These are phyloP conservation scores for Nemania diffusa DNA, from an alignment of 2,329 filamentous ascomycete species.

Conservation along the genomic window DNA sequence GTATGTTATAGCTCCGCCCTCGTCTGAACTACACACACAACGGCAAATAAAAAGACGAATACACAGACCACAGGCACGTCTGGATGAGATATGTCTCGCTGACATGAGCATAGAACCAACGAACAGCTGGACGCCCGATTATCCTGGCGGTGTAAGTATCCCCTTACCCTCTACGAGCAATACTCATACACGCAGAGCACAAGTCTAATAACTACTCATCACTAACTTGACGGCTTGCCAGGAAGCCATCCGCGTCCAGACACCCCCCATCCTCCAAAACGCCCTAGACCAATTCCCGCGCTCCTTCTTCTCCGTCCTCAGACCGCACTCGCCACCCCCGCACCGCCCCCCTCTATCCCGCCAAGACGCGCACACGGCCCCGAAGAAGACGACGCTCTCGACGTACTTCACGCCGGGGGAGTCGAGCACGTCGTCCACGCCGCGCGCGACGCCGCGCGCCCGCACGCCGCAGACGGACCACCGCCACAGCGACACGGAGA, in stretches of 20 bases:
- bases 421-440: constrained; percentile 14
- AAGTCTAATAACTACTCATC: not conserved
- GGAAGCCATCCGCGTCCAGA: constrained; percentile 62
- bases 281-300: constrained; percentile 51
- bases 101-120: constrained; percentile 19
- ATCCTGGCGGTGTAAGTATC: constrained; percentile 51
- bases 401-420: constrained; percentile 14
- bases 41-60: not conserved
- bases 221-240: too few species aligned
- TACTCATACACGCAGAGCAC: not conserved
- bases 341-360: constrained; percentile 8
- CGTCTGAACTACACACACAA: not conserved
- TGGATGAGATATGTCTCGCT: constrained; percentile 4
- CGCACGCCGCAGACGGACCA: not conserved
- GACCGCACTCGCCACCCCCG: constrained; percentile 42
- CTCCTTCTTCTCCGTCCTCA: constrained; percentile 57
- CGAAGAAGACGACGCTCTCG: constrained; percentile 22
- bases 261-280: constrained; percentile 57
- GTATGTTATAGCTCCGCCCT: constrained; percentile 12
- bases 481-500: not conserved
- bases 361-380: constrained; percentile 17
- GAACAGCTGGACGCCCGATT: constrained; percentile 31
- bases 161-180: not conserved
- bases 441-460: not conserved
- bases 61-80: not conserved